phyloP scores from a whole-genome alignment of 768 basidiomycete genomes.

The Phallus indusiatus region DNA sequence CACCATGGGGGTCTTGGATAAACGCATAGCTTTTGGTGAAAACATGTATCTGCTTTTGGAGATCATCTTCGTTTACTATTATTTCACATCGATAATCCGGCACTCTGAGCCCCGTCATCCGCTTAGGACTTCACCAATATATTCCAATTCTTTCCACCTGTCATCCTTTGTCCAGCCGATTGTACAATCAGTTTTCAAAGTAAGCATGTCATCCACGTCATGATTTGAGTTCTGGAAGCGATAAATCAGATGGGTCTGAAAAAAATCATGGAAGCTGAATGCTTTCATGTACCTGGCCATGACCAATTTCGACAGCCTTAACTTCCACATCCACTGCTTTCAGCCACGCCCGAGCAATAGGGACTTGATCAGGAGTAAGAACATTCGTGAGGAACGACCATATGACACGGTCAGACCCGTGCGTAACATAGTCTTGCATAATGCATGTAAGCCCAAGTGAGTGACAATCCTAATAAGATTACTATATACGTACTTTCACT shows the following conservation, averaged over 20 bases:
- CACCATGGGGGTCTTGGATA: no score
- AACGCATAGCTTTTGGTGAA: no score
- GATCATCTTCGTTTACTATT: no score
- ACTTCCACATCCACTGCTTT: conserved; percentile 38
- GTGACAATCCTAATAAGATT: no score
- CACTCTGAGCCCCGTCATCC: not conserved
- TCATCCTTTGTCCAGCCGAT: conserved; percentile 49
- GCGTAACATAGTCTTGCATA: conserved; percentile 49
- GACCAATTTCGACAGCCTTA: conserved; percentile 29
- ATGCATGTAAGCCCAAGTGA: no score
- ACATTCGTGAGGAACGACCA: conserved; percentile 50
- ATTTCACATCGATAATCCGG: no score
- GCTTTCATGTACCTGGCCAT: conserved; percentile 2
- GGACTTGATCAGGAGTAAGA: conserved; percentile 36
- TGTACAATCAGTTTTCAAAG: conserved; percentile 38
- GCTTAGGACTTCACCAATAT: conserved; percentile 16
- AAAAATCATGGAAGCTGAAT: not conserved
- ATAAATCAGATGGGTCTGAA: not conserved
- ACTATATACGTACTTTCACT: no score
- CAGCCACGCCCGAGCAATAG: conserved; percentile 48
- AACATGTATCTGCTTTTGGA: no score
- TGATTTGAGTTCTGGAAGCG: conserved; percentile 15
- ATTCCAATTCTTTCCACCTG: conserved; percentile 44
- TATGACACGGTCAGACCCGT: conserved; percentile 52
- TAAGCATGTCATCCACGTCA: conserved; percentile 34